Percentiles rank a stretch among this genome's conserved stretches.
Conservation (phyloP, 305 asterid species). For the Solanum hybrid region DNA sequence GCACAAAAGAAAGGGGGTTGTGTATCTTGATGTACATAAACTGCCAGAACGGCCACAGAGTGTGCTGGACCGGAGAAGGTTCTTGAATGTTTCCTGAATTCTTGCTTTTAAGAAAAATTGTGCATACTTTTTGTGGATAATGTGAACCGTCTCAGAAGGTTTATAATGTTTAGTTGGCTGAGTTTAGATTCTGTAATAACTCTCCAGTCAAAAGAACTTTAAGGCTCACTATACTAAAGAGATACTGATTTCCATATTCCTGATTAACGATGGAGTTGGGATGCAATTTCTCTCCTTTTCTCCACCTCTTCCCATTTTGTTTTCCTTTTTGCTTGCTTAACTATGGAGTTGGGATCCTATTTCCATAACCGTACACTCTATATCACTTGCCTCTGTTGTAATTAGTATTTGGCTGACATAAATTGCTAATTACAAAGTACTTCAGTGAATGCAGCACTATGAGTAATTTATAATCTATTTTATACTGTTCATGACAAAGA, state of each 20-base stretch:
- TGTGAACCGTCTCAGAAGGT: background rate
- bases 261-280: background rate
- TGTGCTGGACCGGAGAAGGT: slow-evolving; percentile 89
- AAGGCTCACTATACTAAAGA: background rate
- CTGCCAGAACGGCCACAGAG: slow-evolving; percentile 85
- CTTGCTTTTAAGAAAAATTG: background rate
- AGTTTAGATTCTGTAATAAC: background rate
- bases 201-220: background rate
- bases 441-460: background rate
- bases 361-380: background rate
- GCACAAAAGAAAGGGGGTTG: slow-evolving; percentile 86
- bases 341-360: background rate
- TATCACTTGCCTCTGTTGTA: background rate
- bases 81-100: slow-evolving; percentile 4
- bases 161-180: background rate
- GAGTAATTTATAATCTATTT: background rate
- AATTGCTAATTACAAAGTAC: background rate
- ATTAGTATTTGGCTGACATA: background rate
- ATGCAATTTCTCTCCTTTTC: background rate
- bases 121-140: background rate
- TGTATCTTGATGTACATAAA: slow-evolving; percentile 91
- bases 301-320: slow-evolving; percentile 1
- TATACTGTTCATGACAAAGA: background rate
- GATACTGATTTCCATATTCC: background rate
- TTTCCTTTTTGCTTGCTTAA: background rate